Evolutionary conservation across 768 basidiomycete species (phyloP).

Genomic region (Lentinula raphanica): DNA sequence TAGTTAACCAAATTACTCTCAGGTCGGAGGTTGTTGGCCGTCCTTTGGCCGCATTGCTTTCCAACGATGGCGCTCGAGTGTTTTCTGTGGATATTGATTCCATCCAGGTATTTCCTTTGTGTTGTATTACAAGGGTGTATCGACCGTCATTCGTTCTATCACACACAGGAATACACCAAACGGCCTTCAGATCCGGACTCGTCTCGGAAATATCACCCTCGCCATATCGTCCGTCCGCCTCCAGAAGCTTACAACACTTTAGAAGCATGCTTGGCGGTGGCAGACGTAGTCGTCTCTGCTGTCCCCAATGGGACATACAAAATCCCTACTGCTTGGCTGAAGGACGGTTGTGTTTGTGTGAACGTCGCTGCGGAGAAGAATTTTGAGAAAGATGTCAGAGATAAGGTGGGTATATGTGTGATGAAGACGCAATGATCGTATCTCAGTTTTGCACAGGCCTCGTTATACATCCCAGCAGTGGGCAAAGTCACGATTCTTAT

Average conservation of each 20-base stretch:
- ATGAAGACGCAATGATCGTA: too few relatives aligned
- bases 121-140: too few relatives aligned
- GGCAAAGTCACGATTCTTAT: constrained; percentile 97
- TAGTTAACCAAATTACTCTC: constrained; percentile 8
- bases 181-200: constrained; percentile 51
- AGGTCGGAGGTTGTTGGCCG: constrained; percentile 97
- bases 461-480: constrained; percentile 92
- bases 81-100: constrained; percentile 95
- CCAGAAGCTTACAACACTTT: constrained; percentile 46
- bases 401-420: constrained; percentile 78
- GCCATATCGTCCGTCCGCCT: constrained; percentile 74
- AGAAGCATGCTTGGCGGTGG: constrained; percentile 74
- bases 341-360: constrained; percentile 89
- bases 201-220: constrained; percentile 67
- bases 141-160: too few relatives aligned
- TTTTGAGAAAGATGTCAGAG: constrained; percentile 88
- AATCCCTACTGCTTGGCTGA: constrained; percentile 81
- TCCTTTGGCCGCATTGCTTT: constrained; percentile 89
- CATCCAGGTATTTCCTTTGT: constrained; percentile 49
- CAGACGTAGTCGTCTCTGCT: constrained; percentile 92
- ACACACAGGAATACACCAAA: constrained; percentile 87
- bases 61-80: constrained; percentile 95
- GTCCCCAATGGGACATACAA: constrained; percentile 86
- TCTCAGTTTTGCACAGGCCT: constrained; percentile 54
- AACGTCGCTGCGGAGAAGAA: constrained; percentile 96